These are phyloP conservation scores for Russula lepida DNA, from an alignment of 768 basidiomycete genomes.

Conservation along the genomic window DNA sequence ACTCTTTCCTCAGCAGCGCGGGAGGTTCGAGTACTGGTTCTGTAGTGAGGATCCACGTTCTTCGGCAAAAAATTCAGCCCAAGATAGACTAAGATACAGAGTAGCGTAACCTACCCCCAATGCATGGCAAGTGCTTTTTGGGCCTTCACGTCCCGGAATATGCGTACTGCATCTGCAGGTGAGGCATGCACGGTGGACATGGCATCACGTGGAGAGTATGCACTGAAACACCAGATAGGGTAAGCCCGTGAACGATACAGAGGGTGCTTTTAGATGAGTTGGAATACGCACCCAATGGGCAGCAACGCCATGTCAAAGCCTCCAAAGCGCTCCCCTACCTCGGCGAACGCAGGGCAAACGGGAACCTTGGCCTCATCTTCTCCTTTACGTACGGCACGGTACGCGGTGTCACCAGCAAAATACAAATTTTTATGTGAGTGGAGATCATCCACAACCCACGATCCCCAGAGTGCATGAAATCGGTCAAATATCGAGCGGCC, in stretches of 20 bases:
- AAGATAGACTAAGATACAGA: not conserved
- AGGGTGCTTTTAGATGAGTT: not conserved
- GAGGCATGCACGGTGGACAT: conserved; percentile 55
- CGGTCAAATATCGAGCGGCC: conserved; percentile 42
- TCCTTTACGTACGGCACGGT: conserved; percentile 38
- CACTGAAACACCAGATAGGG: conserved; percentile 35
- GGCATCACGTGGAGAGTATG: conserved; percentile 45
- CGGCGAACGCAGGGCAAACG: conserved; percentile 62
- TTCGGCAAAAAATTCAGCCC: conserved; percentile 20
- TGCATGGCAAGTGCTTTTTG: conserved; percentile 61
- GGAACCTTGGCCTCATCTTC: conserved; percentile 44
- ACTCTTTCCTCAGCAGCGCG: conserved; percentile 42
- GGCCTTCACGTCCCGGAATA: conserved; percentile 56
- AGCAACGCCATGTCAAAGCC: conserved; percentile 62
- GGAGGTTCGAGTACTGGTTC: conserved; percentile 59
- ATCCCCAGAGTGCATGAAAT: conserved; percentile 54
- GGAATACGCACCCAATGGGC: conserved; percentile 48
- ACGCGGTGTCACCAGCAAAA: conserved; percentile 68
- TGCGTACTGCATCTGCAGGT: conserved; percentile 60
- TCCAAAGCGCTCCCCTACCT: conserved; percentile 56
- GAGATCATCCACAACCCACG: conserved; percentile 57
- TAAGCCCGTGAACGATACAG: not conserved
- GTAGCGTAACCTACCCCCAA: conserved; percentile 43
- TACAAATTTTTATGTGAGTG: conserved; percentile 41
- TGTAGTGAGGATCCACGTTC: conserved; percentile 45